phyloP scores from a whole-genome alignment of 1,139 yeast genomes.

The Scheffersomyces segobiensis region DNA sequence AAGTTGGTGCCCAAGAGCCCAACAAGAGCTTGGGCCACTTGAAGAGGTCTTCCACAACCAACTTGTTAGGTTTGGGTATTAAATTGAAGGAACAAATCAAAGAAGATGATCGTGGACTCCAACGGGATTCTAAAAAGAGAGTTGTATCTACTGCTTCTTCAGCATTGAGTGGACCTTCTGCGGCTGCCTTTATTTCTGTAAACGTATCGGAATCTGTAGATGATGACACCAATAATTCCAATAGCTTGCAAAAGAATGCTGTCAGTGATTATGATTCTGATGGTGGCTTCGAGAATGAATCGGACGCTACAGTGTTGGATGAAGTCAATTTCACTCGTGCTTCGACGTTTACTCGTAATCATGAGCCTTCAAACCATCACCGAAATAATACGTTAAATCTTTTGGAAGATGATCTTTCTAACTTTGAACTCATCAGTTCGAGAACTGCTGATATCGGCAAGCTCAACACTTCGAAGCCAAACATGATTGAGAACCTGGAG shows the following conservation, averaged over 20 bases:
- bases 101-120: constrained; percentile 2
- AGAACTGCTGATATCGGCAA: constrained; percentile 35
- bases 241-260: constrained; percentile 15
- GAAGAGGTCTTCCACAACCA: constrained; percentile 24
- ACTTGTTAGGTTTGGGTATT: constrained; percentile 36
- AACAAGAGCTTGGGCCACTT: constrained; percentile 12
- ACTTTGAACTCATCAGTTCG: constrained; percentile 32
- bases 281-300: constrained; percentile 19
- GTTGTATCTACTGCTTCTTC: constrained; percentile 5
- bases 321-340: constrained; percentile 16
- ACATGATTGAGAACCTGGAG: constrained; percentile 21
- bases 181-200: constrained; percentile 22
- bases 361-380: neutral
- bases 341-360: neutral
- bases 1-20: constrained; percentile 7
- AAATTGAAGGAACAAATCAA: constrained; percentile 10
- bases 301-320: constrained; percentile 24
- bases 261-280: constrained; percentile 17
- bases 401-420: constrained; percentile 26
- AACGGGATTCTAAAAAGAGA: constrained; percentile 2
- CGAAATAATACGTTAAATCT: neutral
- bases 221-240: constrained; percentile 16
- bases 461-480: constrained; percentile 24
- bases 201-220: constrained; percentile 21
- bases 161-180: neutral